Conservation (phyloP, 805 yeast genomes). For the Maudiozyma saulgeensis region DNA sequence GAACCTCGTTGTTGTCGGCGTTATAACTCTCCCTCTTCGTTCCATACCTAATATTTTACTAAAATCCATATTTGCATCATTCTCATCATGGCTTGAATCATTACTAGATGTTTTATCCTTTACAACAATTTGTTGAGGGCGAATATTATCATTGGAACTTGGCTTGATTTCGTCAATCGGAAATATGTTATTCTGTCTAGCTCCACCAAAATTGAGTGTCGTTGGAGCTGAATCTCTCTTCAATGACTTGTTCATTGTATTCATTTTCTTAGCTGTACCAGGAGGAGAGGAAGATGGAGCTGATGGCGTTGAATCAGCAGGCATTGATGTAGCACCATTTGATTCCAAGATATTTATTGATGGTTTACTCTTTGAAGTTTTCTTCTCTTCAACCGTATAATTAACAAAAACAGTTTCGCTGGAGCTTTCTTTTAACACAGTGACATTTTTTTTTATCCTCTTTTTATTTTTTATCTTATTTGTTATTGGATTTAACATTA, state of each 20-base stretch:
- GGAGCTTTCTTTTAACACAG: slow-evolving; percentile 4
- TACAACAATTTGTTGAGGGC: neutral
- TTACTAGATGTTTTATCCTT: neutral
- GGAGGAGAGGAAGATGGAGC: too few relatives aligned
- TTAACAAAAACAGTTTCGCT: slow-evolving; percentile 24
- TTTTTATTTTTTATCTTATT: neutral
- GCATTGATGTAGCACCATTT: neutral
- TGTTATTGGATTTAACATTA: neutral
- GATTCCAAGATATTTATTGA: neutral
- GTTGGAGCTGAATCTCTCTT: slow-evolving; percentile 5
- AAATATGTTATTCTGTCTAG: neutral
- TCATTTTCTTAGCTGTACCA: too few relatives aligned
- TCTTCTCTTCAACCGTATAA: slow-evolving; percentile 9
- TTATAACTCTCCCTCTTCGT: neutral
- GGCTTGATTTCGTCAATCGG: neutral
- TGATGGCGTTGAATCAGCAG: too few relatives aligned
- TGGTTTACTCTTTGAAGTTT: neutral
- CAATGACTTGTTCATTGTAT: neutral
- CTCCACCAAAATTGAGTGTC: too few relatives aligned
- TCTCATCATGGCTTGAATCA: neutral
- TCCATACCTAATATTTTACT: neutral
- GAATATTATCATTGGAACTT: neutral
- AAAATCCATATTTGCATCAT: slow-evolving; percentile 5
- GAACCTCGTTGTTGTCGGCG: neutral
- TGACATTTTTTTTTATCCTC: slow-evolving; percentile 1